phyloP scores from a whole-genome alignment of 2,329 filamentous ascomycete species.

The Nakataea oryzae region DNA sequence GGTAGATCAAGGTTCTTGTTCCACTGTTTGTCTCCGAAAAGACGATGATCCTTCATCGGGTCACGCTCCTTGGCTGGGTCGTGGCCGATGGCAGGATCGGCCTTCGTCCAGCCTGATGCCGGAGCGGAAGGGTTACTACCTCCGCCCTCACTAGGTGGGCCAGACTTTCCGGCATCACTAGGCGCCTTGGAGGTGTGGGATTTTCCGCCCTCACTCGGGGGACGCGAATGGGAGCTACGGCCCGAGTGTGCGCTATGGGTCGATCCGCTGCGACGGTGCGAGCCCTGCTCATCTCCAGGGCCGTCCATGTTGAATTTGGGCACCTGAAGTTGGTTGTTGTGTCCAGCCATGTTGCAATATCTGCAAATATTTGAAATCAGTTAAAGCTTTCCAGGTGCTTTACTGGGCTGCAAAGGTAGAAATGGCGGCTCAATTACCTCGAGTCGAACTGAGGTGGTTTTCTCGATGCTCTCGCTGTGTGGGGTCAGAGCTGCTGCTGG shows the following conservation, averaged over 20 bases:
- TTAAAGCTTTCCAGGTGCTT: no score
- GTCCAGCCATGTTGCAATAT: neutral
- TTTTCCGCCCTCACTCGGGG: neutral
- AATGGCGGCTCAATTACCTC: no score
- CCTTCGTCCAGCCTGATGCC: neutral
- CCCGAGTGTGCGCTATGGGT: neutral
- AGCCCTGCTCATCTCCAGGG: neutral
- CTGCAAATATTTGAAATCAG: neutral
- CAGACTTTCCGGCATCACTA: conserved; percentile 2
- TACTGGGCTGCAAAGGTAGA: no score
- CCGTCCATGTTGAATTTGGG: conserved; percentile 3
- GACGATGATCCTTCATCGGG: conserved; percentile 17
- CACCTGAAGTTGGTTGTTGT: neutral
- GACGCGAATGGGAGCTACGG: neutral
- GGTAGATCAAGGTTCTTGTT: conserved; percentile 38
- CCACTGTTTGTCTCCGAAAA: conserved; percentile 19
- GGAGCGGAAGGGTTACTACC: neutral
- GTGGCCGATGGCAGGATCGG: conserved; percentile 20
- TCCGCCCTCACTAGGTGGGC: neutral
- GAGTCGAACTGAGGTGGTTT: no score
- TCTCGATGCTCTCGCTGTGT: no score
- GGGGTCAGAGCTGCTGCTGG: no score
- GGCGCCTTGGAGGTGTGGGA: neutral
- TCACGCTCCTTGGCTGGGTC: conserved; percentile 29
- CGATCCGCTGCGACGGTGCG: neutral